phyloP scores from a whole-genome alignment of 2,329 filamentous ascomycete genomes.

The Drechslerella stenobrocha region DNA sequence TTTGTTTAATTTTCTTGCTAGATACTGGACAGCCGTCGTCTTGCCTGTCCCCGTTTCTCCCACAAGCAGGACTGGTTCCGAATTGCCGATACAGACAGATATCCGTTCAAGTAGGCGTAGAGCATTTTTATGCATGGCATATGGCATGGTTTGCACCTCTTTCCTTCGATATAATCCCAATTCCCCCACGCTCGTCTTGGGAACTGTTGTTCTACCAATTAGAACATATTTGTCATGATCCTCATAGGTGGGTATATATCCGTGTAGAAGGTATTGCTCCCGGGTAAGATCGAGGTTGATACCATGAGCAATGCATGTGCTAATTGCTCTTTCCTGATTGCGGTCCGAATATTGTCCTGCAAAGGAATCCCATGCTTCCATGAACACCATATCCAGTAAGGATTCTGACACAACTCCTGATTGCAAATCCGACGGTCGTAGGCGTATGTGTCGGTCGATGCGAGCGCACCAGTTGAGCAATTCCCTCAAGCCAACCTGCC shows the following conservation, averaged over 20 bases:
- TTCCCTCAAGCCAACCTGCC: constrained; percentile 65
- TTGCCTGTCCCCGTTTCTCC: constrained; percentile 99
- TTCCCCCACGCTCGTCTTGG: constrained; percentile 59
- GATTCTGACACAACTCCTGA: constrained; percentile 64
- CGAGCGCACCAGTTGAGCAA: constrained; percentile 89
- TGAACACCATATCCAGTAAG: constrained; percentile 79
- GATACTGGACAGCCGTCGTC: constrained; percentile 90
- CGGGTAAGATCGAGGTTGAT: constrained; percentile 84
- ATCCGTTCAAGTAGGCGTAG: constrained; percentile 85
- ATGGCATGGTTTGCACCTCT: constrained; percentile 66
- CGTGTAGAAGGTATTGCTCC: constrained; percentile 70
- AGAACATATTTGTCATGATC: constrained; percentile 64
- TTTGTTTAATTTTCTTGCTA: constrained; percentile 80
- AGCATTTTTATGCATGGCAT: constrained; percentile 86
- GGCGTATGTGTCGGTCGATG: constrained; percentile 61
- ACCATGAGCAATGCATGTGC: constrained; percentile 75
- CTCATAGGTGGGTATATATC: constrained; percentile 71
- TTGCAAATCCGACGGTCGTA: constrained; percentile 21
- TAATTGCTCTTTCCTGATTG: constrained; percentile 65
- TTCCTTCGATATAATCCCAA: constrained; percentile 57
- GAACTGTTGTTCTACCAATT: constrained; percentile 68
- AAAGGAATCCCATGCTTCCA: constrained; percentile 93
- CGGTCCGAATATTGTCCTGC: constrained; percentile 73
- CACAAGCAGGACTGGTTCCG: constrained; percentile 91
- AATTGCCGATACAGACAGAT: constrained; percentile 75